Evolutionary conservation across 495 filamentous ascomycete species (phyloP).

Genomic region (Thermothielavioides terrestris): DNA sequence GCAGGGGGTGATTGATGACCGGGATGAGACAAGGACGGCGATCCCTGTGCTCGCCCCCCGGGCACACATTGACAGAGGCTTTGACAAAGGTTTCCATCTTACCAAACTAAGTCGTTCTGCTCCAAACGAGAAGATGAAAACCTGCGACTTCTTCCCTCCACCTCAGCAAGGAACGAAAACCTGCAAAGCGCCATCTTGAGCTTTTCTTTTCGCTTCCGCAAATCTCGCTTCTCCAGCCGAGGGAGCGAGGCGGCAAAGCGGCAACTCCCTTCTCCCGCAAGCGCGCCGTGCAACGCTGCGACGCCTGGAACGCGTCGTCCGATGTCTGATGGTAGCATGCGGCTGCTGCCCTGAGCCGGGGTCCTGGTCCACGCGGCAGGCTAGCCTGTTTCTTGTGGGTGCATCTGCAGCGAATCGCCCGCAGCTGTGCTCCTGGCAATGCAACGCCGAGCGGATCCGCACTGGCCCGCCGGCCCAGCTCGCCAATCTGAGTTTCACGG

Average conservation of each 20-base stretch:
- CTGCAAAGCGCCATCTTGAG: not conserved
- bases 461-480: not conserved
- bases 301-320: not conserved
- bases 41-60: not conserved
- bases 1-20: not conserved
- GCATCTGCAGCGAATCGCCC: conserved; percentile 20
- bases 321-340: not conserved
- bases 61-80: not conserved
- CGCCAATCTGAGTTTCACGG: conserved; percentile 21
- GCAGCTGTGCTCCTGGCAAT: conserved; percentile 7
- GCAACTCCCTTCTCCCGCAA: not conserved
- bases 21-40: conserved; percentile 3
- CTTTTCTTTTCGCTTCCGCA: not conserved
- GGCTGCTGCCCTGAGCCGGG: not conserved
- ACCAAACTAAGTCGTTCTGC: no score
- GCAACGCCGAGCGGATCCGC: conserved; percentile 10
- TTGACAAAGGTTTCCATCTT: no score
- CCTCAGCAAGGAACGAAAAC: no score
- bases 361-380: not conserved
- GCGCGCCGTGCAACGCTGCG: not conserved
- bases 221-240: not conserved
- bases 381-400: conserved; percentile 5
- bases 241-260: not conserved
- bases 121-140: no score
- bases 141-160: no score